These are phyloP conservation scores for Cucurbita maxima DNA, from an alignment of 306 rosid species.

Conservation along the genomic window DNA sequence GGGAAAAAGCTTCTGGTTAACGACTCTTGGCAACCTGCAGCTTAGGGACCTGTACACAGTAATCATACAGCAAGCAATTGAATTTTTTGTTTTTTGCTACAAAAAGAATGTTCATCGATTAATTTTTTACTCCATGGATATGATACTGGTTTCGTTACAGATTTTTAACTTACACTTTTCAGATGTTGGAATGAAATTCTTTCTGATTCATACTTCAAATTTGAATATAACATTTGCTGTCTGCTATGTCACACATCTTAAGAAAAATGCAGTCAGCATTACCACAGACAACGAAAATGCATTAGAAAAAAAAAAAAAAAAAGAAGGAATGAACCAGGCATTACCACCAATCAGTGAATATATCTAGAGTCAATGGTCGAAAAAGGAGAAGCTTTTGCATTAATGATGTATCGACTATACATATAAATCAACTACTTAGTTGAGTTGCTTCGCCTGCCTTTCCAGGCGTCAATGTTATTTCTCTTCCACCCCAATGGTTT, in stretches of 20 bases:
- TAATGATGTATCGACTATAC: background rate
- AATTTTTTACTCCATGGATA: slow-evolving; percentile 19
- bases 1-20: slow-evolving; percentile 42
- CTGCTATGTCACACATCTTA: background rate
- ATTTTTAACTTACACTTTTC: slow-evolving; percentile 35
- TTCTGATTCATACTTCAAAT: slow-evolving; percentile 7
- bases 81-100: slow-evolving; percentile 36
- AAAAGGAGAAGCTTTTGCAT: slow-evolving; percentile 2
- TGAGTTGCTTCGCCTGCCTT: background rate
- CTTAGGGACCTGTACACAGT: slow-evolving; percentile 29
- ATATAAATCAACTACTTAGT: background rate
- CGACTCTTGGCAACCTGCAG: slow-evolving; percentile 15
- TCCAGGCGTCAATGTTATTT: background rate
- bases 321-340: background rate
- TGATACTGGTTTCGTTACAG: slow-evolving; percentile 19
- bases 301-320: background rate
- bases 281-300: background rate
- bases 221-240: background rate
- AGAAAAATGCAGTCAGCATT: background rate
- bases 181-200: slow-evolving; percentile 23
- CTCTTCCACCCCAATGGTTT: background rate
- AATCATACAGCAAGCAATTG: slow-evolving; percentile 28
- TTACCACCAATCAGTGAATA: background rate
- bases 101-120: slow-evolving; percentile 12
- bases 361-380: background rate